Evolutionary conservation across 768 basidiomycete species (phyloP).

Genomic region (Trametopsis cervina): DNA sequence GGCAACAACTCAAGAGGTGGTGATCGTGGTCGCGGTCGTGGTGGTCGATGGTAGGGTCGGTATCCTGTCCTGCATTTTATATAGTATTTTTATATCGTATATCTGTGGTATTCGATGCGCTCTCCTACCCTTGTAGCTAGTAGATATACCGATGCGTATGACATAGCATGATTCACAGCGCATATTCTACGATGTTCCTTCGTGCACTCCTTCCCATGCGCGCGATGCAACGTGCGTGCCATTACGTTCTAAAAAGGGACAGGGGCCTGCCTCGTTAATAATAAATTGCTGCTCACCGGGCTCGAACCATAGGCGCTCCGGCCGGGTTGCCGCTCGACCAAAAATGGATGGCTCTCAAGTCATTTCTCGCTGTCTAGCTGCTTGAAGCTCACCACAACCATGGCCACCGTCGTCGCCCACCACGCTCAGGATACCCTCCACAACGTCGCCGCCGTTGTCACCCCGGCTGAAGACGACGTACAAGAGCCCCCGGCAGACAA

Average conservation of each 20-base stretch:
- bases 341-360: slow-evolving; percentile 5
- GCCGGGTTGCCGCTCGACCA: not conserved
- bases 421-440: slow-evolving; percentile 22
- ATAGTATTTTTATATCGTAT: too few species aligned
- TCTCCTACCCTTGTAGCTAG: too few species aligned
- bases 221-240: too few species aligned
- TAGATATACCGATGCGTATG: too few species aligned
- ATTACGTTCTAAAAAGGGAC: too few species aligned
- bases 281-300: too few species aligned
- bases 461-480: slow-evolving; percentile 12
- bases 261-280: too few species aligned
- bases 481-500: slow-evolving; percentile 46
- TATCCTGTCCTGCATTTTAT: too few species aligned
- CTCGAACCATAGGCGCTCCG: not conserved
- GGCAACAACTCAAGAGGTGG: slow-evolving; percentile 17
- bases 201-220: too few species aligned
- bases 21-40: slow-evolving; percentile 41
- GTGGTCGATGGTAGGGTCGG: slow-evolving; percentile 33
- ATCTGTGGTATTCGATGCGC: too few species aligned
- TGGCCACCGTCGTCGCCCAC: slow-evolving; percentile 21
- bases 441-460: slow-evolving; percentile 22
- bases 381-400: slow-evolving; percentile 13
- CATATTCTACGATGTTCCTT: too few species aligned
- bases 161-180: too few species aligned
- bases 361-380: slow-evolving; percentile 1